A percentile compares a stretch with the other conserved stretches of the same genome.
These are phyloP conservation scores for Solanum corneliomulleri DNA, from an alignment of 257 asterid genomes.

Conservation along the genomic window DNA sequence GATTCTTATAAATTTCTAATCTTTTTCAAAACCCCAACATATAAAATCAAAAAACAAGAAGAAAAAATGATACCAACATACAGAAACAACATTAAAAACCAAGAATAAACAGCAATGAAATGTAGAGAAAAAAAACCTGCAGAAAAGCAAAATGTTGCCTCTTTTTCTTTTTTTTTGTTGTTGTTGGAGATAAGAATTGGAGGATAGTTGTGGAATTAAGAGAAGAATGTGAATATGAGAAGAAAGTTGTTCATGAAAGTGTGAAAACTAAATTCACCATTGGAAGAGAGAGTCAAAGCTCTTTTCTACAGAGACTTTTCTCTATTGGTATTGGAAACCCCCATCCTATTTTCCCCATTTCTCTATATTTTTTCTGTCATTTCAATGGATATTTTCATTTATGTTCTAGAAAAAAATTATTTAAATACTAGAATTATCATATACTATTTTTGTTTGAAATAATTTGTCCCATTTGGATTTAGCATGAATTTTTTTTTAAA, in stretches of 20 bases:
- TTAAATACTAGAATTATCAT: background rate
- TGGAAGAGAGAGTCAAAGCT: conserved; percentile 34
- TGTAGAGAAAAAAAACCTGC: background rate
- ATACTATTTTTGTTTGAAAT: background rate
- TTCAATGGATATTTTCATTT: background rate
- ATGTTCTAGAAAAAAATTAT: background rate
- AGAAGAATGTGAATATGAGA: background rate
- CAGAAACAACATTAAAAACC: background rate
- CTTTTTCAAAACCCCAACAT: background rate
- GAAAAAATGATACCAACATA: background rate
- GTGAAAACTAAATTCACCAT: conserved; percentile 12
- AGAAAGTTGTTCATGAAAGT: background rate
- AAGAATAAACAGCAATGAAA: background rate
- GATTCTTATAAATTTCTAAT: background rate
- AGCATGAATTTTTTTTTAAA: no score
- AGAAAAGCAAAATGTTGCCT: background rate
- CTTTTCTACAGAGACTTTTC: conserved; percentile 30
- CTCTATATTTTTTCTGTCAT: background rate
- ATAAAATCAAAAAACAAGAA: background rate
- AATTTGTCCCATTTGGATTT: no score
- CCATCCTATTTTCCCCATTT: background rate
- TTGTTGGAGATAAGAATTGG: background rate
- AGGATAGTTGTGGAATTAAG: background rate
- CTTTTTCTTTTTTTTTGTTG: background rate
- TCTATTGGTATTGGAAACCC: conserved; percentile 9